phyloP scores from a whole-genome alignment of 805 yeast genomes.

The Ogataea polymorpha region DNA sequence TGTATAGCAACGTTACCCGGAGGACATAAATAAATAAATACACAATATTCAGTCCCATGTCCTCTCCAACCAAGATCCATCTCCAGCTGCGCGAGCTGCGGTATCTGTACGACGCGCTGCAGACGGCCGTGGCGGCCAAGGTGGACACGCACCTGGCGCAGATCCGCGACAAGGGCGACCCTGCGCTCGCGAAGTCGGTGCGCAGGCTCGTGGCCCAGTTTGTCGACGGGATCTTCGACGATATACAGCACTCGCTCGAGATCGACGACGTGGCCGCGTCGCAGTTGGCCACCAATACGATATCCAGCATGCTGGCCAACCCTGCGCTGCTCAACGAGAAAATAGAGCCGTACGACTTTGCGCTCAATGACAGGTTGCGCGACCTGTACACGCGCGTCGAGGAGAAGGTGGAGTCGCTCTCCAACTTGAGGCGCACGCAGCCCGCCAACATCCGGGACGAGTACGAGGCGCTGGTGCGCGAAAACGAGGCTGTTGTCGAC shows the following conservation, averaged over 20 bases:
- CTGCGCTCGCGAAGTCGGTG: slow-evolving; percentile 36
- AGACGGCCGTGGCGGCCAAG: slow-evolving; percentile 40
- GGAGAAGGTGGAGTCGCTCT: slow-evolving; percentile 53
- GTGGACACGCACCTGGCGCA: slow-evolving; percentile 33
- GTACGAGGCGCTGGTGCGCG: slow-evolving; percentile 33
- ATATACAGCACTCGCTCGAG: slow-evolving; percentile 51
- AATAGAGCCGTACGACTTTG: slow-evolving; percentile 70
- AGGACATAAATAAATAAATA: background rate
- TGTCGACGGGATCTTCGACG: slow-evolving; percentile 52
- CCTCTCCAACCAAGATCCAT: slow-evolving; percentile 40
- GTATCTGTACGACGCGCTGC: slow-evolving; percentile 43
- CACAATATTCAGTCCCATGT: slow-evolving; percentile 16
- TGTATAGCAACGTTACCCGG: slow-evolving; percentile 8
- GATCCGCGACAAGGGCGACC: slow-evolving; percentile 5
- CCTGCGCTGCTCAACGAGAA: slow-evolving; percentile 29
- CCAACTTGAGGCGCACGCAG: slow-evolving; percentile 50
- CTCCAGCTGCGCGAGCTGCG: slow-evolving; percentile 52
- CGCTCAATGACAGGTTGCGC: slow-evolving; percentile 57
- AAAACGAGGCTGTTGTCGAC: slow-evolving; percentile 16
- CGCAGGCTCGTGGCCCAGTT: slow-evolving; percentile 42
- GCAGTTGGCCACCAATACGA: slow-evolving; percentile 1
- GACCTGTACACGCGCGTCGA: slow-evolving; percentile 59
- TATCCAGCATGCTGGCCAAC: slow-evolving; percentile 14
- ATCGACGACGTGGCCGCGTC: slow-evolving; percentile 49
- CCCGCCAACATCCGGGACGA: slow-evolving; percentile 41